These are phyloP conservation scores for Botryotinia narcissicola DNA, from an alignment of 2,329 filamentous ascomycete species.

Conservation along the genomic window DNA sequence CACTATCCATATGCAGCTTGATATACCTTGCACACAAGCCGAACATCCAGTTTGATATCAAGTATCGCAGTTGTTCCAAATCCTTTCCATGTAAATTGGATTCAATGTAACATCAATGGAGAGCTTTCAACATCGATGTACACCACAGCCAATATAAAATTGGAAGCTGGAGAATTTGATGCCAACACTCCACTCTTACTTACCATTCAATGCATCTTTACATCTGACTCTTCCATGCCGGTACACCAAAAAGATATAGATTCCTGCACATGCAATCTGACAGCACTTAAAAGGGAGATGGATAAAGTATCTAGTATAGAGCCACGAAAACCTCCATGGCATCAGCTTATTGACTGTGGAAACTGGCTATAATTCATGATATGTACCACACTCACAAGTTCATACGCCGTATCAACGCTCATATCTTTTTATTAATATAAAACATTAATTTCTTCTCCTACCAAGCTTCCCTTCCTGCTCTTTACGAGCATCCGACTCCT, in stretches of 20 bases:
- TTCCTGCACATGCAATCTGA: background rate
- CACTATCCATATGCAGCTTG: rapidly evolving
- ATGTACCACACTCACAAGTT: too few species aligned
- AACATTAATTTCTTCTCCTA: background rate
- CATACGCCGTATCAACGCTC: background rate
- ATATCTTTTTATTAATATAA: too few species aligned
- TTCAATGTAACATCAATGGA: background rate
- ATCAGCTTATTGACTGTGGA: background rate
- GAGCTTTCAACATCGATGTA: background rate
- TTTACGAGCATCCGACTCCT: background rate
- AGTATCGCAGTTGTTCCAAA: too few species aligned
- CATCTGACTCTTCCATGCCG: rapidly evolving
- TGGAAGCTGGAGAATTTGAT: background rate
- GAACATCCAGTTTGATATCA: background rate
- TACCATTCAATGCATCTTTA: background rate
- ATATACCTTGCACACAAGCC: background rate
- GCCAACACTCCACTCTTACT: rapidly evolving
- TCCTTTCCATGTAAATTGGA: background rate
- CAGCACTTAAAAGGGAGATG: background rate
- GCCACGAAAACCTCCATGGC: rapidly evolving
- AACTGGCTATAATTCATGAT: too few species aligned
- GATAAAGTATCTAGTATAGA: background rate
- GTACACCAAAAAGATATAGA: background rate
- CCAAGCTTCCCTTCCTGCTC: background rate
- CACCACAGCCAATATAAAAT: background rate